phyloP scores from a whole-genome alignment of 1,284 basidiomycete genomes.

The Porogramme epimiltina region DNA sequence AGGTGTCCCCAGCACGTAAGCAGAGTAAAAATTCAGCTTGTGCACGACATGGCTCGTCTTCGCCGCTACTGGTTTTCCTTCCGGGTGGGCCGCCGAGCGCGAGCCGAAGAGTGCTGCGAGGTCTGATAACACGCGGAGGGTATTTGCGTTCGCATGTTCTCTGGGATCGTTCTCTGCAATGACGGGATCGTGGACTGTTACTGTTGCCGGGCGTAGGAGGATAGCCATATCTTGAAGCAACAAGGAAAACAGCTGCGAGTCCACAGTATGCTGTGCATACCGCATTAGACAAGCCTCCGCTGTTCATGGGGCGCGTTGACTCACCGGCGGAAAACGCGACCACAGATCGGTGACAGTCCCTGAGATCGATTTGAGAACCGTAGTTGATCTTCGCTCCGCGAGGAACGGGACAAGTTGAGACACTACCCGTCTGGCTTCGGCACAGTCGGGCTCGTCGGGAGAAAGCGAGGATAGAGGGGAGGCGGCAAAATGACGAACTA shows the following conservation, averaged over 20 bases:
- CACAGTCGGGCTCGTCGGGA: slow-evolving; percentile 42
- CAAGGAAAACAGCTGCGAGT: slow-evolving; percentile 47
- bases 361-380: slow-evolving; percentile 48
- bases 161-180: slow-evolving; percentile 12
- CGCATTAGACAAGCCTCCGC: too few relatives aligned
- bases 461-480: slow-evolving; percentile 51
- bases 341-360: slow-evolving; percentile 59
- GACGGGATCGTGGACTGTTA: slow-evolving; percentile 35
- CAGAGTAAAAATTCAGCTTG: slow-evolving; percentile 62
- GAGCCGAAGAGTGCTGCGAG: slow-evolving; percentile 39
- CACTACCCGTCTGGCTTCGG: slow-evolving; percentile 49
- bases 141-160: slow-evolving; percentile 40
- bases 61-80: background rate
- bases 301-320: slow-evolving; percentile 24
- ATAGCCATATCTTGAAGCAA: slow-evolving; percentile 54
- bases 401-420: slow-evolving; percentile 63
- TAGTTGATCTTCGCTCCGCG: slow-evolving; percentile 53
- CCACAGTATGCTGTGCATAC: slow-evolving; percentile 43
- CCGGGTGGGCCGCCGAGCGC: background rate
- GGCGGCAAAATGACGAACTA: slow-evolving; percentile 56
- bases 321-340: slow-evolving; percentile 57
- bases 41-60: slow-evolving; percentile 46
- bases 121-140: slow-evolving; percentile 57
- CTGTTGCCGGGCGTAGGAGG: slow-evolving; percentile 49
- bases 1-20: slow-evolving; percentile 48